phyloP scores from a whole-genome alignment of 2,329 filamentous ascomycete species.

The Chaetomium sp. region DNA sequence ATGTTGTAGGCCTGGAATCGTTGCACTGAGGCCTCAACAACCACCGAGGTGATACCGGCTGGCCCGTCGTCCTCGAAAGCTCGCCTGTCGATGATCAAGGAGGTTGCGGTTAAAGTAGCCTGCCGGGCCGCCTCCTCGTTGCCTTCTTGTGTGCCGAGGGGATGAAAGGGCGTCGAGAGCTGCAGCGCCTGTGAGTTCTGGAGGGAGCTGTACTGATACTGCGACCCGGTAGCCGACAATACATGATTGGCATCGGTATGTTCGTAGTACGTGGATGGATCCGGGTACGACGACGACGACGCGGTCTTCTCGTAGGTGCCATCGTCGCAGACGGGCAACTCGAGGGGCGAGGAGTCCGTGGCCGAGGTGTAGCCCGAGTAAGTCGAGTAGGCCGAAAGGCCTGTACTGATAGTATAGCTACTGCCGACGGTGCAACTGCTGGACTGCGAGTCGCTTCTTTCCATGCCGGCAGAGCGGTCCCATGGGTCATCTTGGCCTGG shows the following conservation, averaged over 20 bases:
- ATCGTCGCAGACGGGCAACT: background rate
- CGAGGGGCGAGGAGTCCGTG: constrained; percentile 1
- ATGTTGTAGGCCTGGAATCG: constrained; percentile 17
- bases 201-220: constrained; percentile 4
- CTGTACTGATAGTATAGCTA: constrained; percentile 3
- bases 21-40: constrained; percentile 9
- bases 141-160: background rate
- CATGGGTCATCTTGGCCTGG: constrained; percentile 3
- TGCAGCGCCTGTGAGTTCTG: constrained; percentile 3
- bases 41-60: constrained; percentile 2
- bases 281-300: background rate
- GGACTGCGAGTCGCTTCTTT: constrained; percentile 12
- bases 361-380: background rate
- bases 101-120: constrained; percentile 6
- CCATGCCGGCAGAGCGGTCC: constrained; percentile 7
- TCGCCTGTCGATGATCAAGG: background rate
- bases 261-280: background rate
- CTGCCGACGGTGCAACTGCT: constrained; percentile 9
- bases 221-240: constrained; percentile 9
- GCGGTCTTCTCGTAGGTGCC: background rate
- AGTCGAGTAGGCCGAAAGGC: background rate
- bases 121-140: constrained; percentile 10
- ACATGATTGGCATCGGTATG: constrained; percentile 5
- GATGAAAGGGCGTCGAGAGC: background rate
- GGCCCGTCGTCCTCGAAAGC: background rate